These are phyloP conservation scores for Abelmoschus esculentus DNA, from an alignment of 345 rosid species.

Conservation along the genomic window DNA sequence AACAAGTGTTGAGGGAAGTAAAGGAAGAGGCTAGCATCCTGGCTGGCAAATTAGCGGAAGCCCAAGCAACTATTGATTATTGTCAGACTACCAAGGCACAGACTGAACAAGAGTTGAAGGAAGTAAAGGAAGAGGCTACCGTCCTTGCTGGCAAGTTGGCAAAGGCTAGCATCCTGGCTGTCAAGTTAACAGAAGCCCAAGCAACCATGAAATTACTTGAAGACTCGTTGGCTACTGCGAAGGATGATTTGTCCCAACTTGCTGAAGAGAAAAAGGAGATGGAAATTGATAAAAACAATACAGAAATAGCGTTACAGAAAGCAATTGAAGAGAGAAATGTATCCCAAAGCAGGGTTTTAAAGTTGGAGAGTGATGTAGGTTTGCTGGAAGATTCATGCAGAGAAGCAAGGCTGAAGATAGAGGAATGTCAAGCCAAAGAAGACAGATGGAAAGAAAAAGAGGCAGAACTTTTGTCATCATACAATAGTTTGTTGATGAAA, in stretches of 20 bases:
- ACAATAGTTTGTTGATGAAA: slow-evolving; percentile 25
- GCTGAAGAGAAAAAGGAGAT: slow-evolving; percentile 46
- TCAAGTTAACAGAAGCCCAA: slow-evolving; percentile 43
- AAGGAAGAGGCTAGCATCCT: slow-evolving; percentile 7
- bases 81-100: slow-evolving; percentile 43
- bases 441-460: slow-evolving; percentile 58
- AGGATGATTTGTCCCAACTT: slow-evolving; percentile 34
- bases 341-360: slow-evolving; percentile 37
- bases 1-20: slow-evolving; percentile 42
- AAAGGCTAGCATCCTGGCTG: slow-evolving; percentile 33
- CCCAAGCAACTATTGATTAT: slow-evolving; percentile 24
- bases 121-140: slow-evolving; percentile 40
- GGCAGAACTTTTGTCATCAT: slow-evolving; percentile 39
- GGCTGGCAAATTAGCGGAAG: too few relatives aligned
- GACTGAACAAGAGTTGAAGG: slow-evolving; percentile 47
- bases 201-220: slow-evolving; percentile 40
- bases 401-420: slow-evolving; percentile 39
- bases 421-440: slow-evolving; percentile 36
- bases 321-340: slow-evolving; percentile 44
- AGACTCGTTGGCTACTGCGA: slow-evolving; percentile 37
- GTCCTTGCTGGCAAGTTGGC: slow-evolving; percentile 36
- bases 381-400: slow-evolving; percentile 38
- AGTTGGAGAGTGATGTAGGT: slow-evolving; percentile 49
- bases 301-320: slow-evolving; percentile 24
- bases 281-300: slow-evolving; percentile 37